A percentile compares a stretch with the other conserved stretches of the same genome.
phyloP scores from a whole-genome alignment of 2,329 filamentous ascomycete species.

The Anisogramma anomala region DNA sequence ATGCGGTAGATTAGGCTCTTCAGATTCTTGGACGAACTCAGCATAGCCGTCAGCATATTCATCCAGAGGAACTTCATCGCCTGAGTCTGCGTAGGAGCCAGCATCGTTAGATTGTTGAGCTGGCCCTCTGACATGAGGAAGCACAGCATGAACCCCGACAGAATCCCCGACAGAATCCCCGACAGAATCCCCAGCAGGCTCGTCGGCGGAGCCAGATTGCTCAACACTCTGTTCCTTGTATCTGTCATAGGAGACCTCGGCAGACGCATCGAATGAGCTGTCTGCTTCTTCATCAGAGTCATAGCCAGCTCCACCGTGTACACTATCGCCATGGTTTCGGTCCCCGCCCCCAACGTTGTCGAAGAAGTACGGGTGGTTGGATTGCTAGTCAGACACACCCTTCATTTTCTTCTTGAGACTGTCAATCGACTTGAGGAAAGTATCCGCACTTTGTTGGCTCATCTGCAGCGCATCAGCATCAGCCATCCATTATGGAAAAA shows the following conservation, averaged over 20 bases:
- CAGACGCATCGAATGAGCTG: neutral
- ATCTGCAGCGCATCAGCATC: constrained; percentile 28
- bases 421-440: constrained; percentile 37
- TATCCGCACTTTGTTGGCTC: constrained; percentile 41
- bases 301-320: neutral
- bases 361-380: neutral
- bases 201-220: neutral
- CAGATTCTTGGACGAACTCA: neutral
- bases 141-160: too few relatives aligned
- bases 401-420: constrained; percentile 39
- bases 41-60: neutral
- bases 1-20: neutral
- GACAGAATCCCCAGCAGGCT: neutral
- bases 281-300: neutral
- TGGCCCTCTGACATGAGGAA: too few relatives aligned
- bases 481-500: neutral
- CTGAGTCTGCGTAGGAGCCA: too few relatives aligned
- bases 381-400: neutral
- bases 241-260: neutral
- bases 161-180: too few relatives aligned
- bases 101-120: neutral
- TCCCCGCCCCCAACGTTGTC: constrained; percentile 11
- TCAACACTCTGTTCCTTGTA: too few relatives aligned
- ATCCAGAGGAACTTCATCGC: neutral
- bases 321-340: neutral